Percentiles rank a stretch among this genome's conserved stretches.
These are phyloP conservation scores for Cairneyella variabilis DNA, from an alignment of 495 filamentous ascomycete species.

Conservation along the genomic window DNA sequence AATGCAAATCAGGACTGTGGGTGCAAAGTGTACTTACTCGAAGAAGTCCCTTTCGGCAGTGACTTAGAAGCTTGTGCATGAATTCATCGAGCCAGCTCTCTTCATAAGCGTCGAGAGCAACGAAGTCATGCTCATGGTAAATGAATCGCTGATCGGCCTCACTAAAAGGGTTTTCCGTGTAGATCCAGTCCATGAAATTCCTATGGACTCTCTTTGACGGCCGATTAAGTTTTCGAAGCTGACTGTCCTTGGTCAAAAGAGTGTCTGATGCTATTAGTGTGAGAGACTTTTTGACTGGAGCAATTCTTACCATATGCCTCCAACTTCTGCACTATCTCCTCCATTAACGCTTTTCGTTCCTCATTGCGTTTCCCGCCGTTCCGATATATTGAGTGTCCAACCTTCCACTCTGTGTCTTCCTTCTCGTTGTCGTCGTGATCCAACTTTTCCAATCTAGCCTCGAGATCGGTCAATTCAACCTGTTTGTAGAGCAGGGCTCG, in stretches of 20 bases:
- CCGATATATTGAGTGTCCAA: neutral
- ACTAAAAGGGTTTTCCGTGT: conserved; percentile 1
- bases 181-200: conserved; percentile 5
- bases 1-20: no score
- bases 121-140: conserved; percentile 7
- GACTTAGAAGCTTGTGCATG: neutral
- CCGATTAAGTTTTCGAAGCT: neutral
- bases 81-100: conserved; percentile 1
- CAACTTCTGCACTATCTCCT: neutral
- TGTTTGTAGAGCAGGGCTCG: conserved; percentile 3
- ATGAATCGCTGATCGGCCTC: neutral
- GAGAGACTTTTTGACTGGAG: neutral
- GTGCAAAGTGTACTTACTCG: neutral
- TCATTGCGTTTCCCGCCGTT: conserved; percentile 1
- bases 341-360: neutral
- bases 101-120: neutral
- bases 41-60: neutral
- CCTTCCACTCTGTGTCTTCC: neutral
- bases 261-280: neutral
- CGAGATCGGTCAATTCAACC: neutral
- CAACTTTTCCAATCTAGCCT: neutral
- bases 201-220: neutral
- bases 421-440: conserved; percentile 4
- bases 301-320: conserved; percentile 1
- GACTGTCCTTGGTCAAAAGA: neutral